Evolutionary conservation across 257 asterid species (phyloP), one percentile per base, ranked within the genome.

Genomic region (Nicotiana paniculata): DNA sequence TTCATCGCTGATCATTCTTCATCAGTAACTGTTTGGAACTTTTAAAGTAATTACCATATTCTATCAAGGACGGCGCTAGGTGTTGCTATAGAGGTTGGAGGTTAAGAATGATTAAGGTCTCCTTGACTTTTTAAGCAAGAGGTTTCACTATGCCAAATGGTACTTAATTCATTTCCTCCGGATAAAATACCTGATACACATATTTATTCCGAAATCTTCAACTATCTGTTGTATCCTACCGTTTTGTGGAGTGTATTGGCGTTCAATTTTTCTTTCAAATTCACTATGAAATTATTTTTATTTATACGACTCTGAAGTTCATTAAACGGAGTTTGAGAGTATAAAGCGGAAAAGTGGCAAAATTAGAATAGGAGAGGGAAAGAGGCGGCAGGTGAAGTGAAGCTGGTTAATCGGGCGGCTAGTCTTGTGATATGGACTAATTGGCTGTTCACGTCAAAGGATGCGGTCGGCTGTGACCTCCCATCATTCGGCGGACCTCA

Each of bases 401-500:
- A 83, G 86, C 81, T 11, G 79, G 79, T 77, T 62, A 79, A 43
- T 77, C 21, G 81, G 86, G 85, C 83, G 88, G 88, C 85, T 21
- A 76, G 80, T 4, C 15, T 43, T 48, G 87, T 85, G 92, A 90
- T 86, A 83, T 84, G 76, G 88, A 88, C 85, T 59, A 5, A 53
- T 43, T 83, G 85, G 88, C 70, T 65, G 87, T 80, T 82, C 85
- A 79, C 85, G 84, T 88, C 77, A 74, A 59, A 37, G 80, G 82
- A 86, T 83, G 90, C 80, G 85, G 92, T 86, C 92, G 92, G 92
- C 88, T 84, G 84, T 83, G 88, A 70, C 79, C 77, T 62, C 86
- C 88, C 81, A 86, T 90, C 93, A 86, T 83, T 86, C 90, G 90
- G 90, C 91, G 91, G 88, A 86, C 86, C 85, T 84, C 82, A 87